Evolutionary conservation across 2,329 filamentous ascomycete species (phyloP), one percentile per base, ranked within the genome.

Genomic region (Fusarium globosum): DNA sequence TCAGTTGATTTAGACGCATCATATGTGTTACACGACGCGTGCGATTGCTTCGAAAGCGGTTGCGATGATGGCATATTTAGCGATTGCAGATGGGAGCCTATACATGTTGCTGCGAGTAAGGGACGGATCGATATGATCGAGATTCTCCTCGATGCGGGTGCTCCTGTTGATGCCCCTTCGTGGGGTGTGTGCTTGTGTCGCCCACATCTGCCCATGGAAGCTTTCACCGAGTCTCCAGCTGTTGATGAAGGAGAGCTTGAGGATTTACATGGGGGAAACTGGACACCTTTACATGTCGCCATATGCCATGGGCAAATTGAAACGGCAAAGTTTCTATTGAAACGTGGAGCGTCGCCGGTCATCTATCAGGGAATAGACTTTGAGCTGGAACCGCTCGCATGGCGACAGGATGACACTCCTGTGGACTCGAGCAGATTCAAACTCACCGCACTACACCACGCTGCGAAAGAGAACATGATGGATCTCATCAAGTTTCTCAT

Each of bases 51-150:
- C 56, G 74, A 65, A 45, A 73, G 68, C 46, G 76, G 75, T 16
- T 78, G 77, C 65, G 77, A 78, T 42, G 76, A 78, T 26, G 77
- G 77, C 35, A 78, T 78, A 36, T 78, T 78, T 60, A 78, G 75
- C 57, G 77, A 78, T 55, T 78, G 77, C 39, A 72, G 74, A 39
- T 78, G 76, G 77, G 70, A 76, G 48, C 70, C 77, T 35, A 78
- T 78, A 55, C 77, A 78, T 39, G 59, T 78, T 30, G 77, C 77
- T 14, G 77, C 77, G 20, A 78, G 75, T 61, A 78, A 78, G 38
- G 77, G 77, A 38, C 69, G 76, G 18, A 77, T 69, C 41, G 77
- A 78, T 26, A 78, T 78, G 74, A 73, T 78, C 11, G 68, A 78
- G 39, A 28, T 71, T 39, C 74, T 78, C 14, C 68, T 78, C 28